A percentile compares a stretch with the other conserved stretches of the same genome.
phyloP scores from a whole-genome alignment of 202 grass and related monocot species.

The Elaeis oleifera region DNA sequence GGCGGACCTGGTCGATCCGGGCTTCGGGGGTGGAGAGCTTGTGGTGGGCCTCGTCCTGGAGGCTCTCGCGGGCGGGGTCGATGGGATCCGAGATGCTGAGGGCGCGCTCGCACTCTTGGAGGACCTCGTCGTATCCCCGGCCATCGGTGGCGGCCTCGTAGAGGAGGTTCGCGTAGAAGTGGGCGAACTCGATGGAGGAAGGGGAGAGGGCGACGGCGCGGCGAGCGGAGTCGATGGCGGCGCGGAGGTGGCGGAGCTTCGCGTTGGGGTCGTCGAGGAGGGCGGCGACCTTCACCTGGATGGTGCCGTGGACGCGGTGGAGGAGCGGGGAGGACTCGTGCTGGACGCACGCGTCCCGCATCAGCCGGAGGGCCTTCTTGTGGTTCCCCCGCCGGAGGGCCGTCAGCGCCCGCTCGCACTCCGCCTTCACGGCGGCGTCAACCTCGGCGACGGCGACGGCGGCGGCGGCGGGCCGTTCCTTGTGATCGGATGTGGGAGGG shows the following conservation, averaged over 20 bases:
- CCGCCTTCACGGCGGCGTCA: conserved; percentile 29
- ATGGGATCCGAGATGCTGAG: conserved; percentile 42
- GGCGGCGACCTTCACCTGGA: conserved; percentile 42
- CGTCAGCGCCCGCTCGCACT: conserved; percentile 47
- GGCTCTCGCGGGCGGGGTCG: conserved; percentile 56
- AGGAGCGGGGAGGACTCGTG: conserved; percentile 47
- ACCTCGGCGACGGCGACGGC: no score
- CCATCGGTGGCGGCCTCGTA: conserved; percentile 46
- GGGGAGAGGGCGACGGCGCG: conserved; percentile 63
- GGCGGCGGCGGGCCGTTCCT: no score
- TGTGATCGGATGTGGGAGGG: no score
- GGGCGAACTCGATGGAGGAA: conserved; percentile 70
- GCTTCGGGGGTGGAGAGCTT: conserved; percentile 13
- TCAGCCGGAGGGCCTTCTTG: conserved; percentile 51
- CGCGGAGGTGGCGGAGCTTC: conserved; percentile 52
- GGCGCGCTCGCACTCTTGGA: conserved; percentile 68
- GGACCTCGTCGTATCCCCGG: conserved; percentile 54
- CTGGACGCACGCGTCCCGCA: conserved; percentile 49
- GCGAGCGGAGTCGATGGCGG: conserved; percentile 43
- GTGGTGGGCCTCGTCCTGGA: conserved; percentile 29
- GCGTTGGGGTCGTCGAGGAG: conserved; percentile 52
- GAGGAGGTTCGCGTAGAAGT: conserved; percentile 67
- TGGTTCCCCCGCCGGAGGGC: conserved; percentile 56
- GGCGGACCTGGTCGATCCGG: conserved; percentile 48
- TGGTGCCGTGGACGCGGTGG: conserved; percentile 64